Conservation (phyloP, 441 rosid genomes). For the Aleurites moluccanus region DNA sequence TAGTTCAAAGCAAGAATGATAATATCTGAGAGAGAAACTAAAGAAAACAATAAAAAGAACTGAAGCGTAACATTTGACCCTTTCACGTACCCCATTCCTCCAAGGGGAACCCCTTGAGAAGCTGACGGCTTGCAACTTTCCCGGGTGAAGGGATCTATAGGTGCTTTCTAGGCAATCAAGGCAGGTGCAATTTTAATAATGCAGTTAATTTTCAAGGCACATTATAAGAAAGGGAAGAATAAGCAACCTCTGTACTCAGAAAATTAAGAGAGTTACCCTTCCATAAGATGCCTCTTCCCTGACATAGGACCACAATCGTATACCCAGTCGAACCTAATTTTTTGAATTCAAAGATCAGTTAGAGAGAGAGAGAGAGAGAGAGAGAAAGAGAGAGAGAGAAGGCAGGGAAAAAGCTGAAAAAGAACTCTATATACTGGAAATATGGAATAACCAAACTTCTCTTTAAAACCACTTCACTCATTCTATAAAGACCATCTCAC, state of each 20-base stretch:
- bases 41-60: conserved; percentile 16
- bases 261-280: conserved; percentile 61
- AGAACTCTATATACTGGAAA: not conserved
- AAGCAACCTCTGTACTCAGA: not conserved
- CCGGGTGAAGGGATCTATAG: conserved; percentile 93
- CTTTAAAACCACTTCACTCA: conserved; percentile 6
- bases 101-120: conserved; percentile 95
- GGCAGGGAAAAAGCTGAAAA: conserved; percentile 16
- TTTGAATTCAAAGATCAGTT: conserved; percentile 19
- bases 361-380: too few species aligned
- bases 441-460: not conserved
- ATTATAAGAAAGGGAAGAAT: not conserved
- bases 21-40: conserved; percentile 25
- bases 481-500: conserved; percentile 25
- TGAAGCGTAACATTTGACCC: conserved; percentile 21
- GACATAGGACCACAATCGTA: conserved; percentile 92
- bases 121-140: conserved; percentile 97
- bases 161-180: conserved; percentile 79
- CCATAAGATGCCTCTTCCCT: conserved; percentile 99
- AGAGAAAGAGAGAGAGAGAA: conserved; percentile 8
- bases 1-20: conserved; percentile 23
- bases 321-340: conserved; percentile 78
- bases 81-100: conserved; percentile 90
- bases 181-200: conserved; percentile 4
- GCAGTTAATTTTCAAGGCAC: not conserved